Conservation (phyloP, 805 yeast species). For the Komagataella mondaviorum region DNA sequence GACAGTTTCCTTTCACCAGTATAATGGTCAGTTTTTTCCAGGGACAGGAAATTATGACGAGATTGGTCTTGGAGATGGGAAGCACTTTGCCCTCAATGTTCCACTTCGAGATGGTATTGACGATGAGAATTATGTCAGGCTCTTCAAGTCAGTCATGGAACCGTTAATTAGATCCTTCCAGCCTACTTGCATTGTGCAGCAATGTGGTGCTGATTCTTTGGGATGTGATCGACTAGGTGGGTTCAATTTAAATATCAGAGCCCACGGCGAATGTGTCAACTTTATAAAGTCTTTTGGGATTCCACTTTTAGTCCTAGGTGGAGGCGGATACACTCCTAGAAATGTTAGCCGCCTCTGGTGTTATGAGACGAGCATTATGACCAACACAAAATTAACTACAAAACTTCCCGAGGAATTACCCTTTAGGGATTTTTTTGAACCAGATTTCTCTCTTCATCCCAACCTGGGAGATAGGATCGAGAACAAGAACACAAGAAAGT, state of each 20-base stretch:
- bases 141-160: constrained; percentile 76
- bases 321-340: constrained; percentile 96
- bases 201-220: constrained; percentile 94
- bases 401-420: constrained; percentile 66
- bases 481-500: constrained; percentile 73
- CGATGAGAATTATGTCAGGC: constrained; percentile 67
- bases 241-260: constrained; percentile 81
- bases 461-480: constrained; percentile 66
- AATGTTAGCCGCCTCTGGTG: constrained; percentile 94
- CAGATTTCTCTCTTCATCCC: constrained; percentile 86
- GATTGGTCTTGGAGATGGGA: constrained; percentile 79
- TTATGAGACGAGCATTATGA: constrained; percentile 83
- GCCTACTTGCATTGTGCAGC: constrained; percentile 89
- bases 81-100: constrained; percentile 77
- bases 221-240: constrained; percentile 92
- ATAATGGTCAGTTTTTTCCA: constrained; percentile 89
- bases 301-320: constrained; percentile 87
- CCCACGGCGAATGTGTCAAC: constrained; percentile 92
- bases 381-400: constrained; percentile 65
- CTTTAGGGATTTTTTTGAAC: constrained; percentile 73
- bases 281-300: constrained; percentile 79
- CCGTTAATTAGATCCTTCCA: constrained; percentile 86
- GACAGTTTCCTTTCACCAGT: constrained; percentile 94
- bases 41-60: constrained; percentile 94
- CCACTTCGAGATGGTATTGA: constrained; percentile 94